phyloP scores from a whole-genome alignment of 805 yeast species.

The Metschnikowia gelsemii region DNA sequence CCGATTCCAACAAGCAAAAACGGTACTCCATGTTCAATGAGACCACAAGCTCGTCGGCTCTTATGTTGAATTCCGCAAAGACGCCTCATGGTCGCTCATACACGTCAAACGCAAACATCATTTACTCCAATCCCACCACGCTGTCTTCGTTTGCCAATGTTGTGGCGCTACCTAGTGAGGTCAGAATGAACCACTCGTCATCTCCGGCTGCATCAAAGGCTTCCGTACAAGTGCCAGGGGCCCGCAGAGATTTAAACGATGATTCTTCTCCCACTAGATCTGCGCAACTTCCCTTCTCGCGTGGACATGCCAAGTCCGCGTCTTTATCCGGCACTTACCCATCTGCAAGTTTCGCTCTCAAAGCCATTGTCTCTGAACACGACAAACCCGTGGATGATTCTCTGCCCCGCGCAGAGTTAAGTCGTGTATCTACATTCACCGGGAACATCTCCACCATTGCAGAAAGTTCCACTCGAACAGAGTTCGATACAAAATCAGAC shows the following conservation, averaged over 20 bases:
- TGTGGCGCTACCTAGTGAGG: constrained; percentile 41
- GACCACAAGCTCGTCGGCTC: constrained; percentile 36
- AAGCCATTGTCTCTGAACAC: constrained; percentile 71
- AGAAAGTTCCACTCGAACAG: constrained; percentile 39
- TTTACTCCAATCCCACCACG: constrained; percentile 61
- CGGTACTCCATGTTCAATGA: constrained; percentile 47
- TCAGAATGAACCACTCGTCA: constrained; percentile 22
- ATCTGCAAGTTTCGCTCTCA: constrained; percentile 66
- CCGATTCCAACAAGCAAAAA: constrained; percentile 31
- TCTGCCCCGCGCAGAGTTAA: constrained; percentile 10
- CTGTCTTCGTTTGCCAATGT: constrained; percentile 57
- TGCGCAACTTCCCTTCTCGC: constrained; percentile 7
- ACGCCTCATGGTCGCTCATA: constrained; percentile 35
- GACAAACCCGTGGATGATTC: constrained; percentile 16
- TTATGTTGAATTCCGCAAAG: constrained; percentile 31
- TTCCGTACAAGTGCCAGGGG: constrained; percentile 1
- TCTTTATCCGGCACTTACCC: constrained; percentile 36
- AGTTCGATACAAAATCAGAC: constrained; percentile 8
- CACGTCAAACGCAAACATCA: constrained; percentile 31
- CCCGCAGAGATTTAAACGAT: not conserved
- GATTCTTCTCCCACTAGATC: constrained; percentile 12
- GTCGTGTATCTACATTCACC: constrained; percentile 28
- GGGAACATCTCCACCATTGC: constrained; percentile 47
- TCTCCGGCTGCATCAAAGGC: constrained; percentile 20
- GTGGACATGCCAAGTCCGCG: constrained; percentile 36